Conservation (phyloP, 2,329 filamentous ascomycete species). For the Falciphora oryzae region DNA sequence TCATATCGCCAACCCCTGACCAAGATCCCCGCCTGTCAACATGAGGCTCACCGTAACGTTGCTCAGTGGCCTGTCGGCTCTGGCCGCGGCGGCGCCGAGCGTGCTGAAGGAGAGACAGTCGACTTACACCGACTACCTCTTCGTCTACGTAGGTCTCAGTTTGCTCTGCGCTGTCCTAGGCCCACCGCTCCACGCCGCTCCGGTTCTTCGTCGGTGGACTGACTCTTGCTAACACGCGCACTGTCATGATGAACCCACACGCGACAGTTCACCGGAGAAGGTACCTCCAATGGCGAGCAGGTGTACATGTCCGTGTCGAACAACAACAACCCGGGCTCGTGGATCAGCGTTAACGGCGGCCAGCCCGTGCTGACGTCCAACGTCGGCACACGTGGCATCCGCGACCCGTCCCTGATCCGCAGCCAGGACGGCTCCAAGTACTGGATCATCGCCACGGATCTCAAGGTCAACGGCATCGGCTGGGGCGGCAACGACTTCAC, state of each 20-base stretch:
- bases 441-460: constrained; percentile 41
- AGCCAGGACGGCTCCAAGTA: constrained; percentile 45
- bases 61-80: neutral
- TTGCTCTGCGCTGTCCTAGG: too few relatives aligned
- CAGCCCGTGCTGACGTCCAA: constrained; percentile 40
- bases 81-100: neutral
- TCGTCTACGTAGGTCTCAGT: neutral
- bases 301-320: constrained; percentile 46
- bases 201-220: too few relatives aligned
- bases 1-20: neutral
- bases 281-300: constrained; percentile 35
- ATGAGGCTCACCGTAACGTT: neutral
- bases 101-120: neutral
- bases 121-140: neutral
- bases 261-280: constrained; percentile 12
- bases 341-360: constrained; percentile 41
- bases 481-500: constrained; percentile 41
- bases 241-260: too few relatives aligned
- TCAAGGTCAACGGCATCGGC: constrained; percentile 41
- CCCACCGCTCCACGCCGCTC: too few relatives aligned
- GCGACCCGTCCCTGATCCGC: constrained; percentile 48
- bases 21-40: neutral
- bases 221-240: neutral
- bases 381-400: constrained; percentile 41
- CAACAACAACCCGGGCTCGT: constrained; percentile 45